phyloP scores from a whole-genome alignment of 2,329 filamentous ascomycete species.

The Trichoderma citrinoviride region DNA sequence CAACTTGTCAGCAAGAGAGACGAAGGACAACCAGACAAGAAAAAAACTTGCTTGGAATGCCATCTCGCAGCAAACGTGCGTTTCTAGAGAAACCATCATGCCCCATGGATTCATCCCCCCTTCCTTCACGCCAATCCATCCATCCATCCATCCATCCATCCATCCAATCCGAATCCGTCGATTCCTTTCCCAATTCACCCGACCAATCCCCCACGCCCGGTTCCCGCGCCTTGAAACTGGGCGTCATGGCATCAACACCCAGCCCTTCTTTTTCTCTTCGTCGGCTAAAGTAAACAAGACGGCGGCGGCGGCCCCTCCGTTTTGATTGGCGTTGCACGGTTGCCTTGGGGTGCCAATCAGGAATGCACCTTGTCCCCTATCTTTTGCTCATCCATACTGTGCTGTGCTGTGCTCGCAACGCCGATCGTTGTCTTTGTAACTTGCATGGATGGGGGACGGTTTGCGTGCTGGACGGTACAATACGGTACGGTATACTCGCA shows the following conservation, averaged over 20 bases:
- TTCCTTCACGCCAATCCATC: neutral
- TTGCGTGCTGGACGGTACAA: too few species aligned
- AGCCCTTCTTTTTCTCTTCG: neutral
- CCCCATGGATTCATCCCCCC: neutral
- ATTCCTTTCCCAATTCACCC: too few species aligned
- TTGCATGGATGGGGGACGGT: too few species aligned
- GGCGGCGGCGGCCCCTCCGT: neutral
- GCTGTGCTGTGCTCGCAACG: too few species aligned
- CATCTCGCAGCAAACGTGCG: neutral
- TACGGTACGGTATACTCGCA: neutral
- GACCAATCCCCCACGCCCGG: too few species aligned
- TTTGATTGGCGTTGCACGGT: too few species aligned
- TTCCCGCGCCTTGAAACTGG: neutral
- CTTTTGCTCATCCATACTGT: neutral
- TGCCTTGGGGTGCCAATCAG: conserved; percentile 13
- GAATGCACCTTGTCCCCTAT: conserved; percentile 5
- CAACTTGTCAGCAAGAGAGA: neutral
- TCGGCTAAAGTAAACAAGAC: conserved; percentile 19
- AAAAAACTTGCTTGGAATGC: conserved; percentile 1
- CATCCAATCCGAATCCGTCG: too few species aligned
- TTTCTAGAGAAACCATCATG: conserved; percentile 3
- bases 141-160: neutral
- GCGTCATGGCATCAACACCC: neutral
- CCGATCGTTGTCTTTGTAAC: too few species aligned
- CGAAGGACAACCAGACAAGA: neutral